phyloP scores from a whole-genome alignment of 495 filamentous ascomycete genomes.

The Neurospora sp. region DNA sequence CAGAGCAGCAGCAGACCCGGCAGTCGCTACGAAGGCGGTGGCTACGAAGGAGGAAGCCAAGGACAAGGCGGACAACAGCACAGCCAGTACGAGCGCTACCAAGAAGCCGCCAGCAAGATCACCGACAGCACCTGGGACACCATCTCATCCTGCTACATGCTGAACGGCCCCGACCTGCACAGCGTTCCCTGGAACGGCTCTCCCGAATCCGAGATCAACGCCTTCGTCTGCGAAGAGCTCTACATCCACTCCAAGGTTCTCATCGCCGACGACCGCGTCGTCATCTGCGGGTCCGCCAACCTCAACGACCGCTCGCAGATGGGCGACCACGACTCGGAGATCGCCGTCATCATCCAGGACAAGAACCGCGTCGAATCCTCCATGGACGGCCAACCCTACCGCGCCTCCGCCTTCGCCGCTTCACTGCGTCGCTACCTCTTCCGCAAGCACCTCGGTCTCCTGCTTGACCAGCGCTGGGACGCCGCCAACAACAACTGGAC shows the following conservation, averaged over 20 bases:
- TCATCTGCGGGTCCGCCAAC: conserved; percentile 89
- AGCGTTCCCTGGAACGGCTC: conserved; percentile 71
- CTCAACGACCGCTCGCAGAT: conserved; percentile 92
- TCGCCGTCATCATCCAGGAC: conserved; percentile 42
- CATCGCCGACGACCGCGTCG: conserved; percentile 82
- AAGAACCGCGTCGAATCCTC: conserved; percentile 52
- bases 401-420: conserved; percentile 68
- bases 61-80: conserved; percentile 26
- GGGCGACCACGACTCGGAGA: conserved; percentile 64
- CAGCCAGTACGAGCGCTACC: conserved; percentile 49
- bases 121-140: conserved; percentile 56
- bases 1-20: neutral
- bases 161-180: conserved; percentile 63
- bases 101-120: conserved; percentile 49
- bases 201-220: conserved; percentile 66
- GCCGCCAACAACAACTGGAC: conserved; percentile 61
- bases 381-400: conserved; percentile 65
- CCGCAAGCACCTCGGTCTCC: conserved; percentile 83
- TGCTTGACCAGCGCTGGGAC: conserved; percentile 58
- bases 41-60: neutral
- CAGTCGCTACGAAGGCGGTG: conserved; percentile 2
- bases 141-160: conserved; percentile 79
- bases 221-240: conserved; percentile 86
- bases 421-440: conserved; percentile 78
- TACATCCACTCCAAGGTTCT: conserved; percentile 93